Evolutionary conservation across 306 rosid genomes (phyloP).

Genomic region (Datisca glomerata): DNA sequence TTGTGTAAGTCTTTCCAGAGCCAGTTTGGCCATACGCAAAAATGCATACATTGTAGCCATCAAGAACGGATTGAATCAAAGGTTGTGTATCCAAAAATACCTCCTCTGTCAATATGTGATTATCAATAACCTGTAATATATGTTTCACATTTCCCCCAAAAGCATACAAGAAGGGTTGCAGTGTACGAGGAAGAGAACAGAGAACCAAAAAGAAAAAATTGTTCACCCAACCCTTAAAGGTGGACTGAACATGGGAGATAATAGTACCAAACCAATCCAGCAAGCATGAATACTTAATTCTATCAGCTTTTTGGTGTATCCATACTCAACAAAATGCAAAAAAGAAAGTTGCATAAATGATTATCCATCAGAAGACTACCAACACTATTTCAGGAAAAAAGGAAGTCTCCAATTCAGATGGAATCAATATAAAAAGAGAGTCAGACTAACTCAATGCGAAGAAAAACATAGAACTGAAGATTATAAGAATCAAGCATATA

Average conservation of each 20-base stretch:
- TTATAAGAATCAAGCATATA: neutral
- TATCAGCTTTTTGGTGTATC: too few species aligned
- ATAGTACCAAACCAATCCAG: neutral
- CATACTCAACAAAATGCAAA: too few species aligned
- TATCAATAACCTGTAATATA: too few species aligned
- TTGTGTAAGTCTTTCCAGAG: constrained; percentile 92
- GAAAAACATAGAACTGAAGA: neutral
- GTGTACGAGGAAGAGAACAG: too few species aligned
- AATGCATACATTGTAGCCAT: constrained; percentile 95
- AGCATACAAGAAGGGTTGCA: too few species aligned
- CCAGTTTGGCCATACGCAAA: constrained; percentile 99
- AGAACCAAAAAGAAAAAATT: too few species aligned
- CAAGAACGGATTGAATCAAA: constrained; percentile 84
- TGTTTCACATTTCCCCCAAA: too few species aligned
- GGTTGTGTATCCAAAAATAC: constrained; percentile 84
- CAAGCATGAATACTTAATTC: too few species aligned
- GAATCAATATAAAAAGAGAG: neutral
- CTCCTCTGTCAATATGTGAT: constrained; percentile 50
- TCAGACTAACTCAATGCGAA: neutral
- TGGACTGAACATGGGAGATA: neutral
- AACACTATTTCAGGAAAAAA: neutral
- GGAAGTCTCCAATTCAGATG: neutral
- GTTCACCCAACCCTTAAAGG: too few species aligned
- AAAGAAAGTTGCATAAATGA: too few species aligned
- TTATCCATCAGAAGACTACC: too few species aligned